Evolutionary conservation across 768 basidiomycete species (phyloP), one percentile per base, ranked within the genome.

Genomic region (Strobilomyces dryophilus): DNA sequence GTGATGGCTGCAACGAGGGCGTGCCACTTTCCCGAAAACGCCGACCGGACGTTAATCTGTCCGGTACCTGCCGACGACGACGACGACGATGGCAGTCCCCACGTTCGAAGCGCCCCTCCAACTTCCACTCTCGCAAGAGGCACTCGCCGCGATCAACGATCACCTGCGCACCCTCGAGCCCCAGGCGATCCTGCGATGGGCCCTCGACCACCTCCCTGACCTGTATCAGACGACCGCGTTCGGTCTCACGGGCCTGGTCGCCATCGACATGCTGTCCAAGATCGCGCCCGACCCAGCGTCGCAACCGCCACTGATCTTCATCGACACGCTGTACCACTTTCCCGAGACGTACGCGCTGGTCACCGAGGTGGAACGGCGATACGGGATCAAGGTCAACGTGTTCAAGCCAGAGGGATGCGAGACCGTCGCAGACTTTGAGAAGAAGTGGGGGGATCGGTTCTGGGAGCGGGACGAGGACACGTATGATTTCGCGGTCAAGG

Each of bases 311-410:
- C 79, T 98, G 18, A 93, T 98, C 74, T 98, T 99, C 74, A 73
- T 98, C 66, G 95, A 99, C 74, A 98, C 97, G 0, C 77, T 98
- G 14, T 93, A 98, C 67, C 97, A 98, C 74, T 99, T 99, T 72
- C 75, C 77, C 4, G 92, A 98, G 74, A 98, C 95, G 5, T 87
- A 97, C 63, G 84, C 85, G 52, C 85, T 99, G 42, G 87, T 95
- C 10, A 81, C 86, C 35, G 83, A 85, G n/a, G 90, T 94, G 17
- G 82, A 85, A 63, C 68, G 76, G 59, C 81, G 76, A 55, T 99
- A 98, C 68, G 74, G 75, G n/a, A 75, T 83, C 36, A 78, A 79
- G 4, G 74, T 98, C 5, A 79, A 86, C 66, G 81, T 90, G 8
- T 97, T 84, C 75, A 86, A 78, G 59, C 95, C 97, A 9, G 79